phyloP scores from a whole-genome alignment of 257 asterid species.

The Salvia hispanica region DNA sequence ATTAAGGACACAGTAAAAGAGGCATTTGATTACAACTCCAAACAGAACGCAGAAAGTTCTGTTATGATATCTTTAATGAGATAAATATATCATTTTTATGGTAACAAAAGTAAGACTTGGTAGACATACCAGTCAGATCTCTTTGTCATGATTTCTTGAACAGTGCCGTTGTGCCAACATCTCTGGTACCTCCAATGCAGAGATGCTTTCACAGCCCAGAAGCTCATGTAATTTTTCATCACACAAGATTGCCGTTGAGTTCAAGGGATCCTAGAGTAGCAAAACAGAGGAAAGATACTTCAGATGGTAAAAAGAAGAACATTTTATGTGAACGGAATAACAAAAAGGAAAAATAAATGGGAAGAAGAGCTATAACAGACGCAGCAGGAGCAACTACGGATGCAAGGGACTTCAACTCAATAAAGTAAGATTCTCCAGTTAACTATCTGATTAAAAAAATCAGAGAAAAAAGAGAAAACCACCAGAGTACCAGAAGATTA shows the following conservation, averaged over 20 bases:
- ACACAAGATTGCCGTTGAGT: conserved; percentile 51
- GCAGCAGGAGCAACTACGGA: not conserved
- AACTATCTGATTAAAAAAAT: no score
- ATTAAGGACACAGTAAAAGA: not conserved
- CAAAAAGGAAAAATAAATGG: not conserved
- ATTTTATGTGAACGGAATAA: not conserved
- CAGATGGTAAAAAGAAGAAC: conserved; percentile 3
- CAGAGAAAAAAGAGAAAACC: not conserved
- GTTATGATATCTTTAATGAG: not conserved
- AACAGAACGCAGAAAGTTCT: not conserved
- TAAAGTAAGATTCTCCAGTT: no score
- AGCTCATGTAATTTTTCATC: conserved; percentile 67
- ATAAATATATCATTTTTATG: not conserved
- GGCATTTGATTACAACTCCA: not conserved
- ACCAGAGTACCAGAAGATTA: not conserved
- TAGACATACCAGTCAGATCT: conserved; percentile 45
- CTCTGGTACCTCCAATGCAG: conserved; percentile 64
- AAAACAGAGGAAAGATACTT: conserved; percentile 14
- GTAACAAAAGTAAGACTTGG: conserved; percentile 13
- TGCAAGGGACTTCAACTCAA: not conserved
- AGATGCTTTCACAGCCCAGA: conserved; percentile 65
- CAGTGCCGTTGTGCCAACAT: conserved; percentile 57
- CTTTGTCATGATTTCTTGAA: conserved; percentile 47
- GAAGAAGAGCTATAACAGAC: no score
- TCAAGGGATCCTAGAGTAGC: conserved; percentile 59